Evolutionary conservation across 495 filamentous ascomycete genomes (phyloP).

Genomic region (Tuber borchii): DNA sequence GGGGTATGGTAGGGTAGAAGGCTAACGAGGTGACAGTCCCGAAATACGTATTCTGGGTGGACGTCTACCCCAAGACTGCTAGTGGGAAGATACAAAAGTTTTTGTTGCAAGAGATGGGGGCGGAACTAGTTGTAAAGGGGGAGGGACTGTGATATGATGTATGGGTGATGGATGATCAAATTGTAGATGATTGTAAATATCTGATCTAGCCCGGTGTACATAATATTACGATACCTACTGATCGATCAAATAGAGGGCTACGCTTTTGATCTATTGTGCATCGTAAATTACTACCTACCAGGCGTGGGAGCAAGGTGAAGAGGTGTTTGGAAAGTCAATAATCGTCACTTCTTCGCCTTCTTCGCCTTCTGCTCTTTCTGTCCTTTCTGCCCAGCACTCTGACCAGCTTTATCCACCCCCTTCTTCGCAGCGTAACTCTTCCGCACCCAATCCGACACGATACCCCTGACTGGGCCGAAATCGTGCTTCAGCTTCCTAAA

Average conservation of each 20-base stretch:
- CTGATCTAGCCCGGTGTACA: background rate
- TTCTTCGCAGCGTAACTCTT: background rate
- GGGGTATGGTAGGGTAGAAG: background rate
- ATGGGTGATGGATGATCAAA: background rate
- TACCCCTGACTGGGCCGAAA: conserved; percentile 61
- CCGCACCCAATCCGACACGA: conserved; percentile 62
- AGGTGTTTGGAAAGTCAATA: background rate
- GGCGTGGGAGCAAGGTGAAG: background rate
- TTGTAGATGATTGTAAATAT: background rate
- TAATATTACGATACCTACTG: background rate
- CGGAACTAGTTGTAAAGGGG: conserved; percentile 2
- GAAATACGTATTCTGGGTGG: conserved; percentile 81
- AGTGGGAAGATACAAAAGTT: conserved; percentile 98
- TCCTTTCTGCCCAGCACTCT: background rate
- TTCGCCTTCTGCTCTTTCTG: background rate
- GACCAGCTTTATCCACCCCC: background rate
- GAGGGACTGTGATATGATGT: background rate
- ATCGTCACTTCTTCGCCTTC: background rate
- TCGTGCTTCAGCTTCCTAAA: conserved; percentile 60
- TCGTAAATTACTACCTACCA: background rate
- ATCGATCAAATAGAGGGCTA: background rate
- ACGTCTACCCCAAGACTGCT: conserved; percentile 81
- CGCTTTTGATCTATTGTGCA: background rate
- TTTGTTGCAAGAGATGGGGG: conserved; percentile 64
- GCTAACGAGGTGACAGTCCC: conserved; percentile 53